Evolutionary conservation across 768 basidiomycete genomes (phyloP).

Genomic region (Calocybe gangraenosa): DNA sequence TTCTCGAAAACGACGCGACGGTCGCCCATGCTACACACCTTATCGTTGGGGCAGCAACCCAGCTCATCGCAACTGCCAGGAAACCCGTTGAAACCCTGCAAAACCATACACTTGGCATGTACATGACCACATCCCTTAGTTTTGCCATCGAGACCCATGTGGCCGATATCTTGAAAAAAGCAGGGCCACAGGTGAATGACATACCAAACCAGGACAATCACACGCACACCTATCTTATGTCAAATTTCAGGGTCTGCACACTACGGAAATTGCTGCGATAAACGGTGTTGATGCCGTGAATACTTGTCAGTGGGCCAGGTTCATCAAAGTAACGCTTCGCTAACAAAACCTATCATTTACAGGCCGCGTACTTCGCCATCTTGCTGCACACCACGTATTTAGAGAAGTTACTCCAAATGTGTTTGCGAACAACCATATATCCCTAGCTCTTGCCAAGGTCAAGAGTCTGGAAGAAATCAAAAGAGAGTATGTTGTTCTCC

Average conservation of each 20-base stretch:
- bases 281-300: background rate
- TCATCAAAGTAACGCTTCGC: background rate
- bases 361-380: constrained; percentile 31
- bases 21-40: background rate
- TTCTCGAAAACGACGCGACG: background rate
- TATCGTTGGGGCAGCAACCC: background rate
- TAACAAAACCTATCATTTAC: background rate
- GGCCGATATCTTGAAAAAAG: background rate
- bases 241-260: background rate
- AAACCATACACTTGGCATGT: background rate
- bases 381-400: constrained; percentile 33
- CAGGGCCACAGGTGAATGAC: background rate
- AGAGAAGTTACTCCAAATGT: constrained; percentile 27
- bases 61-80: background rate
- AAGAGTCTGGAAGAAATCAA: constrained; percentile 21
- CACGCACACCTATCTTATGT: background rate
- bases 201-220: background rate
- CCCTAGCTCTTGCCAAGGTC: constrained; percentile 25
- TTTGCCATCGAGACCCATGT: constrained; percentile 2
- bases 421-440: constrained; percentile 31
- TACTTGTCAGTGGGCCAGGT: background rate
- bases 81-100: background rate
- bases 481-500: constrained; percentile 15
- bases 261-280: background rate
- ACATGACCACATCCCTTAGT: background rate